These are phyloP conservation scores for Naumovozyma castellii DNA, from an alignment of 805 yeast genomes.

Conservation along the genomic window DNA sequence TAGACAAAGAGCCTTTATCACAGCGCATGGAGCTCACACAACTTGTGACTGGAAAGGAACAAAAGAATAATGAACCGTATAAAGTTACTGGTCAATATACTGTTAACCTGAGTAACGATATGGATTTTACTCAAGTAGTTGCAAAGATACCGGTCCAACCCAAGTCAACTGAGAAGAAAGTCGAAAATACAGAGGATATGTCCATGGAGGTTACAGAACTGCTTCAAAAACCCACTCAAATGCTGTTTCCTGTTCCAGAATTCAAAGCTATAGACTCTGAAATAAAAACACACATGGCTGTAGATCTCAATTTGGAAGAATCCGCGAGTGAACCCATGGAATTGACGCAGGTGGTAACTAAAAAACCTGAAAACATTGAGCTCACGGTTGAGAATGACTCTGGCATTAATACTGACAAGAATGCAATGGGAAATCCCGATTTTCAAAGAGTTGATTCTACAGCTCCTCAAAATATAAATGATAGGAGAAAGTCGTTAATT, in stretches of 20 bases:
- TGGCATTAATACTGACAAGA: not conserved
- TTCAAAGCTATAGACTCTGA: too few species aligned
- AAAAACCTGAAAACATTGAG: not conserved
- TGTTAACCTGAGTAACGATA: not conserved
- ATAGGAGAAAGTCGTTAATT: not conserved
- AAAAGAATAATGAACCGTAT: too few species aligned
- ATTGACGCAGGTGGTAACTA: not conserved
- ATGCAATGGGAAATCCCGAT: conserved; percentile 11
- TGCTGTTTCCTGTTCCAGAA: too few species aligned
- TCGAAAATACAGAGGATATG: not conserved
- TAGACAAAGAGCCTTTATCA: too few species aligned
- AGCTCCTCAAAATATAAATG: not conserved
- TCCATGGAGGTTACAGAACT: not conserved
- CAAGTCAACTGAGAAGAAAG: not conserved
- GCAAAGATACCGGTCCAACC: too few species aligned
- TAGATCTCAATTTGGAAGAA: too few species aligned
- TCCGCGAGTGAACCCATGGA: not conserved
- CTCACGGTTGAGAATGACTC: not conserved
- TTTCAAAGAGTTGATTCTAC: conserved; percentile 1
- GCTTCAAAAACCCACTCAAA: too few species aligned
- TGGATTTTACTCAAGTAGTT: conserved; percentile 2
- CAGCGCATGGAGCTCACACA: too few species aligned
- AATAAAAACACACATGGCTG: too few species aligned
- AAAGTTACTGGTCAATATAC: too few species aligned
- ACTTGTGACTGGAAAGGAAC: too few species aligned